Percentiles rank a stretch among this genome's conserved stretches.
phyloP scores from a whole-genome alignment of 306 rosid genomes.

The Erythrophleum fordii region DNA sequence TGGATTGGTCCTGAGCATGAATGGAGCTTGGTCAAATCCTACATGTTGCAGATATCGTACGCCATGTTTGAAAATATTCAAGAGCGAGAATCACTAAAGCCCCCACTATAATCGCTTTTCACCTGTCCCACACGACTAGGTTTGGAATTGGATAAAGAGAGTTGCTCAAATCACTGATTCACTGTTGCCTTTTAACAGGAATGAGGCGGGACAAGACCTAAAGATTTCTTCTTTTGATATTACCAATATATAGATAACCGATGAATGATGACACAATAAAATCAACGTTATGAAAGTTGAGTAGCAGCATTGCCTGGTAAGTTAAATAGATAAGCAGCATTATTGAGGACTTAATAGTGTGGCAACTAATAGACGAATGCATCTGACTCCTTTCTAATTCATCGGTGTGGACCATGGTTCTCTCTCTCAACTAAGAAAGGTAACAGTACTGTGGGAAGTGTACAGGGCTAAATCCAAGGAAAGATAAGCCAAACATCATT shows the following conservation, averaged over 20 bases:
- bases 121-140: not conserved
- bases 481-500: not conserved
- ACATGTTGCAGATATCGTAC: slow-evolving; percentile 10
- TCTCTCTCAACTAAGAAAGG: not conserved
- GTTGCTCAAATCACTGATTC: not conserved
- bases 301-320: not conserved
- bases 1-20: slow-evolving; percentile 11
- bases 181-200: not conserved
- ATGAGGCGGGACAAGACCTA: not conserved
- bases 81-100: not conserved
- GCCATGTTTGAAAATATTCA: not conserved
- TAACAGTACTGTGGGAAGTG: not conserved
- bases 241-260: not conserved
- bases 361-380: not conserved
- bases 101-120: not conserved
- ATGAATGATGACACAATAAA: not conserved
- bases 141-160: not conserved
- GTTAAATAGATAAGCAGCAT: not conserved
- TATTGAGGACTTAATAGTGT: not conserved
- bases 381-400: not conserved
- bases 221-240: not conserved
- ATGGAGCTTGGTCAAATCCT: slow-evolving; percentile 43
- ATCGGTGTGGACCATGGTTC: not conserved
- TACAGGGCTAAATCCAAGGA: not conserved
- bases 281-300: not conserved